A percentile compares a stretch with the other conserved stretches of the same genome.
These are phyloP conservation scores for Curvularia hawaiiensis DNA, from an alignment of 2,329 filamentous ascomycete species.

Conservation along the genomic window DNA sequence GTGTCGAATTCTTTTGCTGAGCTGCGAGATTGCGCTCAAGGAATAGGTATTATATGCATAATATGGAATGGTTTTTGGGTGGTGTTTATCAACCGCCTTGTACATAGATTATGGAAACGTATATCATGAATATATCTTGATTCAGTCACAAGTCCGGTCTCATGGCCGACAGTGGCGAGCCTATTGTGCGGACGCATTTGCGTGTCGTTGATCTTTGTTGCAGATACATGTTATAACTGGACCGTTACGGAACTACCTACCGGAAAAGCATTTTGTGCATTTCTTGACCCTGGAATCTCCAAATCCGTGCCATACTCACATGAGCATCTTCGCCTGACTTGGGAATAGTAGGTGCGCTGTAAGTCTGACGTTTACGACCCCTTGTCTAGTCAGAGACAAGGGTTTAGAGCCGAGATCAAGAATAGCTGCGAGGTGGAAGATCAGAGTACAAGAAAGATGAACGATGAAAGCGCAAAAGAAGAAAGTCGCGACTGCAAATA, in stretches of 20 bases:
- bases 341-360: too few species aligned
- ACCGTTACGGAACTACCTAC: too few species aligned
- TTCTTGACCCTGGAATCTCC: background rate
- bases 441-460: too few species aligned
- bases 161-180: background rate
- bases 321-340: background rate
- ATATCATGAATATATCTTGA: background rate
- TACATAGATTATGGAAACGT: background rate
- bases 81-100: background rate
- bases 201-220: background rate
- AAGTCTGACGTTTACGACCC: too few species aligned
- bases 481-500: too few species aligned
- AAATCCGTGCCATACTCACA: background rate
- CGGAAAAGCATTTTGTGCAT: background rate
- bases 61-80: background rate
- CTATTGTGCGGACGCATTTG: background rate
- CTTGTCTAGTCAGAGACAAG: too few species aligned
- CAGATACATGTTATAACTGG: too few species aligned
- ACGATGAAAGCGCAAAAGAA: too few species aligned
- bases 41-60: background rate
- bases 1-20: too few species aligned
- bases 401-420: too few species aligned
- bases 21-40: too few species aligned
- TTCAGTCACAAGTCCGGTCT: background rate
- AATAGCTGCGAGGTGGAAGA: too few species aligned